Base-by-base conservation (phyloP, 1,284 basidiomycete species). In the Melampsora larici-populina region DNA sequence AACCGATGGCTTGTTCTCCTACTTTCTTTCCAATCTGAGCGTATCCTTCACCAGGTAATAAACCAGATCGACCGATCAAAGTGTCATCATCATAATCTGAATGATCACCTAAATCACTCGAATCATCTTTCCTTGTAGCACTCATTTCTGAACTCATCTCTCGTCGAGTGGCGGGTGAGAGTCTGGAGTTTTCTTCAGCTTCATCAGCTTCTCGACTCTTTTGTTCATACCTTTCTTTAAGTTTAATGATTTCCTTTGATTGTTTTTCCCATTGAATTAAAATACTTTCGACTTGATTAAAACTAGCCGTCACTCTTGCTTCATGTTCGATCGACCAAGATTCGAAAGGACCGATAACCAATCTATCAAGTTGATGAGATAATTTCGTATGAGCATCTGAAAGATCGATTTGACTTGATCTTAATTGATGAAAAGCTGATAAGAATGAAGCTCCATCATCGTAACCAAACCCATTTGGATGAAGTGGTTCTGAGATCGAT, bases 261-360 rank as follows among this genome's bases (percentile, higher is more conserved):
- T 76, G 73, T 76, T 68, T 60, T 55, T 76, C 73, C 73, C 73
- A 76, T 62, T 64, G 51, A n/a, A 24, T n/a, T 21, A 76, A 65
- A 48, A 76, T 68, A 1, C 33, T 26, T 21, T 76, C 73, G 15
- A 76, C 73, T 18, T 65, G 40, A 58, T 67, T 31, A 29, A 76
- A 55, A 29, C 48, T 65, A 21, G 48, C 60, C 13, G 36, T 40
- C 43, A 76, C 26, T 4, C 73, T 46, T 33, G 65, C 29, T 31
- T 69, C 31, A 76, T 76, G 73, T 17, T 76, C 51, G 15, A 43
- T 29, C 11, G 73, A 76, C 73, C 73, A 76, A 62, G 73, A 40
- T 43, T 76, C 65, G 65, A 76, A 76, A 15, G 73, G 73, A 24
- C 51, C 40, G 55, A 76, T 76, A 51, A 76, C 73, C 0, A 76